These are phyloP conservation scores for Dioscorea cayenensis DNA, from an alignment of 116 monocot species.

Conservation along the genomic window DNA sequence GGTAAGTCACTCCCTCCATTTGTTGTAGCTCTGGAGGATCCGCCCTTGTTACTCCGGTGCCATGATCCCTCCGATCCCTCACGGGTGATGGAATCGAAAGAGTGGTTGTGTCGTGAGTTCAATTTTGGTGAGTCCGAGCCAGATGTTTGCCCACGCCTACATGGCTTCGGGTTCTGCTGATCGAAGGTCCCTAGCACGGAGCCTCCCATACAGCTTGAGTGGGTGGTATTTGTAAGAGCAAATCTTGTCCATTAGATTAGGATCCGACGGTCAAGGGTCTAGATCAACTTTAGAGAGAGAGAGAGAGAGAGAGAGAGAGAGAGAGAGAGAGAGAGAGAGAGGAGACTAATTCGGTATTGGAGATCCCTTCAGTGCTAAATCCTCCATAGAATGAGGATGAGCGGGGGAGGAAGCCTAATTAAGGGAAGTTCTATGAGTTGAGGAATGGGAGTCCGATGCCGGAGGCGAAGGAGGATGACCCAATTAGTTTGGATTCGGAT, in stretches of 20 bases:
- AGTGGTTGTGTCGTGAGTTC: conserved; percentile 24
- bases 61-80: conserved; percentile 1
- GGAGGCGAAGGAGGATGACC: conserved; percentile 24
- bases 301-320: neutral
- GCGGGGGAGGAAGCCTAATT: conserved; percentile 34
- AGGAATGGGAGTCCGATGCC: conserved; percentile 7
- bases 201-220: neutral
- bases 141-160: conserved; percentile 1
- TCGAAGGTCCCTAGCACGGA: neutral
- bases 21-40: neutral
- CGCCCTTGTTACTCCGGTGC: conserved; percentile 6
- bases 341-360: conserved; percentile 20
- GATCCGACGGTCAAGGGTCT: neutral
- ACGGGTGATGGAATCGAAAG: conserved; percentile 9
- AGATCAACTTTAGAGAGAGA: neutral
- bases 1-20: neutral
- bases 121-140: neutral
- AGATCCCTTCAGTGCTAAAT: conserved; percentile 27
- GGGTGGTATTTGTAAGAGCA: neutral
- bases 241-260: neutral
- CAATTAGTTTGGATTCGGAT: no score
- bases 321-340: no score
- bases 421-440: neutral
- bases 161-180: conserved; percentile 1
- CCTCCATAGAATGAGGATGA: conserved; percentile 54